Conservation (phyloP, 139 green algal genomes). For the Tetraselmis striata region DNA sequence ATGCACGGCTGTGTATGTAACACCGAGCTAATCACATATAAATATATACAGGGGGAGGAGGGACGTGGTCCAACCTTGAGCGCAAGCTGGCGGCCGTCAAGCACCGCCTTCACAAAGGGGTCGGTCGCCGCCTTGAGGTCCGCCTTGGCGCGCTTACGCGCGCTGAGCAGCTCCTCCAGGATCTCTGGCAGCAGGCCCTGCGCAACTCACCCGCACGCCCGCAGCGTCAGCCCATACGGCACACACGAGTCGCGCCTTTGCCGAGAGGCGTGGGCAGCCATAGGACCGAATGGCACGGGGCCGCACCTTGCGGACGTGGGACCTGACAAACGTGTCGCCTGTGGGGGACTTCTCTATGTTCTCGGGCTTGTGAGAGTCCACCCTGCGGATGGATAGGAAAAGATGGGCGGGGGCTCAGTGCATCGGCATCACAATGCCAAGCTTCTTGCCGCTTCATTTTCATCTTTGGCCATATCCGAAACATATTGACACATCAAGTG, state of each 20-base stretch:
- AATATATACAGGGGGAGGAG: background rate
- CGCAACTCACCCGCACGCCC: no score
- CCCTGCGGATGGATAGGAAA: background rate
- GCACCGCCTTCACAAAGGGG: constrained; percentile 86
- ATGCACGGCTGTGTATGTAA: no score
- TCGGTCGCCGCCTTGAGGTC: constrained; percentile 89
- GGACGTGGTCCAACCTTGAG: constrained; percentile 85
- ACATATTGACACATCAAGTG: no score
- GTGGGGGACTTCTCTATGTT: background rate
- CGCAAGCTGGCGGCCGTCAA: constrained; percentile 93
- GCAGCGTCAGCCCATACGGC: no score
- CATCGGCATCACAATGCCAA: no score
- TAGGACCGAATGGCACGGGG: no score
- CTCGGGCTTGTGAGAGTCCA: background rate
- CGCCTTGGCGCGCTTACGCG: constrained; percentile 80
- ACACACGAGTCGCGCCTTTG: no score
- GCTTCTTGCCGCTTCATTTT: no score
- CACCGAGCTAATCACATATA: background rate
- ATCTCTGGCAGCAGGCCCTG: constrained; percentile 97
- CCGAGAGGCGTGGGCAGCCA: no score
- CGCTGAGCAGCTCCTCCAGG: constrained; percentile 88
- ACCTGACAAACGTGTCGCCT: constrained; percentile 85
- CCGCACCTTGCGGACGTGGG: constrained; percentile 30
- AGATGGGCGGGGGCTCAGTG: no score
- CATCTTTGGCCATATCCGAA: no score